These are phyloP conservation scores for Crotalaria pallida DNA, from an alignment of 306 rosid species.

Conservation along the genomic window DNA sequence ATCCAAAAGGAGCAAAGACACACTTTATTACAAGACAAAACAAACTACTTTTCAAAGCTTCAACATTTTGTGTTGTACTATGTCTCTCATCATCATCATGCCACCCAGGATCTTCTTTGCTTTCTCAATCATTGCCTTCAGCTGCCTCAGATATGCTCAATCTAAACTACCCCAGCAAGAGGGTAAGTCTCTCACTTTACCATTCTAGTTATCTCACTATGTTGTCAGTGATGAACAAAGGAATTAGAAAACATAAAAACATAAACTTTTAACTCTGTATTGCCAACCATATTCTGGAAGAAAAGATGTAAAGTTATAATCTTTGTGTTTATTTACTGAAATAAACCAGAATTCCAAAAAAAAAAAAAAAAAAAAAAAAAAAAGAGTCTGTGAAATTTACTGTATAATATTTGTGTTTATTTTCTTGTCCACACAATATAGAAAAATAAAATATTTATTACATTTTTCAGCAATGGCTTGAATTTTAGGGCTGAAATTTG, in stretches of 20 bases:
- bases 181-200: slow-evolving; percentile 20
- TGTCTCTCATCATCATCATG: slow-evolving; percentile 11
- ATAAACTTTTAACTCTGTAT: background rate
- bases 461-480: background rate
- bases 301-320: background rate
- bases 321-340: too few species aligned
- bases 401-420: too few species aligned
- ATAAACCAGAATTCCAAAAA: too few species aligned
- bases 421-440: too few species aligned
- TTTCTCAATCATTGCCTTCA: slow-evolving; percentile 23
- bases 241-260: too few species aligned
- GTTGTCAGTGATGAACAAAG: background rate
- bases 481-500: background rate
- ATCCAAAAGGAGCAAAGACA: background rate
- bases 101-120: background rate
- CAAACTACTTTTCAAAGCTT: background rate
- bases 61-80: slow-evolving; percentile 1
- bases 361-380: too few species aligned
- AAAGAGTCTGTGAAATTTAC: too few species aligned
- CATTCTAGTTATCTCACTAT: background rate
- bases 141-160: slow-evolving; percentile 17
- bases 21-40: background rate
- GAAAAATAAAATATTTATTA: too few species aligned
- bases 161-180: slow-evolving; percentile 32
- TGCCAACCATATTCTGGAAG: background rate